Evolutionary conservation across 352 stramenopile genomes (phyloP).

Genomic region (Peronospora belbahrii): DNA sequence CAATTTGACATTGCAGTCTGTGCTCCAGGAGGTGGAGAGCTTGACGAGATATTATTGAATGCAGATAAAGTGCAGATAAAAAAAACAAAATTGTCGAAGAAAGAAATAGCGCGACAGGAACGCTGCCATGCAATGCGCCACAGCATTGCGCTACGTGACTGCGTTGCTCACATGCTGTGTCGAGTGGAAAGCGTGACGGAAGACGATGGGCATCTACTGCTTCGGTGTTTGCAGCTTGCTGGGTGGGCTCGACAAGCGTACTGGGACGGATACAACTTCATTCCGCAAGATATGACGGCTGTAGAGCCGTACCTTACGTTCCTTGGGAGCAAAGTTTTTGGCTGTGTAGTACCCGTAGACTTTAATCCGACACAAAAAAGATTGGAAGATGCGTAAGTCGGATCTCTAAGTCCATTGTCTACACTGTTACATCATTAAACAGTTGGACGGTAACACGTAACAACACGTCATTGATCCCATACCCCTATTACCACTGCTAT

Average conservation of each 20-base stretch:
- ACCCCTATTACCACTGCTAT: conserved; percentile 6
- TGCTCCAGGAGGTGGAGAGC: conserved; percentile 27
- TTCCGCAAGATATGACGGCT: conserved; percentile 23
- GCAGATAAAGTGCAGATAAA: conserved; percentile 16
- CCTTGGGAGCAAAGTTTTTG: conserved; percentile 72
- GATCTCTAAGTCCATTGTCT: conserved; percentile 1
- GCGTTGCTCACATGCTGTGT: conserved; percentile 57
- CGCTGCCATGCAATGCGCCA: conserved; percentile 23
- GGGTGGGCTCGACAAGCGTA: conserved; percentile 53
- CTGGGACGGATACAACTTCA: conserved; percentile 80
- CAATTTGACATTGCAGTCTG: conserved; percentile 41
- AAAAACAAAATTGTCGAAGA: conserved; percentile 55
- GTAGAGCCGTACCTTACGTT: conserved; percentile 70
- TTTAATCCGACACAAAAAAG: conserved; percentile 1
- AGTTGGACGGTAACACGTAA: conserved; percentile 2
- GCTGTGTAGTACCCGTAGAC: conserved; percentile 36
- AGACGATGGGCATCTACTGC: conserved; percentile 62
- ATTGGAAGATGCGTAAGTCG: conserved; percentile 9
- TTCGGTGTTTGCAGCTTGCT: conserved; percentile 60
- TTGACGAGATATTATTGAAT: neutral
- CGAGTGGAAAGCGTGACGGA: conserved; percentile 55
- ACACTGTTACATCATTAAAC: conserved; percentile 8
- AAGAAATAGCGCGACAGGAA: conserved; percentile 33
- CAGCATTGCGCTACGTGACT: conserved; percentile 42
- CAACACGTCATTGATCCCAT: conserved; percentile 2